Evolutionary conservation across 129 eudicot species (phyloP).

Genomic region (Centaurea solstitialis): DNA sequence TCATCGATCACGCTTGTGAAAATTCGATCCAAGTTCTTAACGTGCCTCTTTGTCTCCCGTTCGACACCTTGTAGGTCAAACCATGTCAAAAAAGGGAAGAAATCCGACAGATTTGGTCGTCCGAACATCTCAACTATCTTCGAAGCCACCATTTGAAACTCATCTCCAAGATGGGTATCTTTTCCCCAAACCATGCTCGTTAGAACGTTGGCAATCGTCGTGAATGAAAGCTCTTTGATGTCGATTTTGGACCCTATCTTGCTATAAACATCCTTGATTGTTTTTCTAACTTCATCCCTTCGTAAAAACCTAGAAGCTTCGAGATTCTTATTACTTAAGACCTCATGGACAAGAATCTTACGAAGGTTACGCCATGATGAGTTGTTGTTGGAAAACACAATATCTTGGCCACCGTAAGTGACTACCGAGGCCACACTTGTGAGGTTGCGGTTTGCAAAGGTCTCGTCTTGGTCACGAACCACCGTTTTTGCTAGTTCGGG

Average conservation of each 20-base stretch:
- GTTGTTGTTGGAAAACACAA: not conserved
- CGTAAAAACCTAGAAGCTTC: not conserved
- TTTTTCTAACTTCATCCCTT: not conserved
- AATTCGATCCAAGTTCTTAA: conserved; percentile 36
- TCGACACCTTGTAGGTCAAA: conserved; percentile 58
- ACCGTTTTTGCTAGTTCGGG: not conserved
- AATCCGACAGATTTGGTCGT: conserved; percentile 46
- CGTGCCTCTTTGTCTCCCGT: conserved; percentile 39
- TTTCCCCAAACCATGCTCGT: conserved; percentile 59
- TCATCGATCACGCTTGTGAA: conserved; percentile 42
- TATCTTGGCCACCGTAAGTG: not conserved
- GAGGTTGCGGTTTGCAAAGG: not conserved
- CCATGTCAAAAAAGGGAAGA: conserved; percentile 37
- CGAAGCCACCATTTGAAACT: conserved; percentile 28
- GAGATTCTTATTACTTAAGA: not conserved
- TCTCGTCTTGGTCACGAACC: not conserved
- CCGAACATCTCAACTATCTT: conserved; percentile 37
- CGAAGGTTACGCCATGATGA: not conserved
- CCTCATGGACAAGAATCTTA: not conserved
- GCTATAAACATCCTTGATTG: not conserved
- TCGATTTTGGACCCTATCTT: conserved; percentile 34
- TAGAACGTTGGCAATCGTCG: conserved; percentile 34
- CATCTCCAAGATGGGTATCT: conserved; percentile 26
- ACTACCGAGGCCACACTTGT: not conserved
- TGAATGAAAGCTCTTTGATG: conserved; percentile 39